A percentile compares a stretch with the other conserved stretches of the same genome.
phyloP scores from a whole-genome alignment of 2,329 filamentous ascomycete species.

The Penicillium sclerotiorum region DNA sequence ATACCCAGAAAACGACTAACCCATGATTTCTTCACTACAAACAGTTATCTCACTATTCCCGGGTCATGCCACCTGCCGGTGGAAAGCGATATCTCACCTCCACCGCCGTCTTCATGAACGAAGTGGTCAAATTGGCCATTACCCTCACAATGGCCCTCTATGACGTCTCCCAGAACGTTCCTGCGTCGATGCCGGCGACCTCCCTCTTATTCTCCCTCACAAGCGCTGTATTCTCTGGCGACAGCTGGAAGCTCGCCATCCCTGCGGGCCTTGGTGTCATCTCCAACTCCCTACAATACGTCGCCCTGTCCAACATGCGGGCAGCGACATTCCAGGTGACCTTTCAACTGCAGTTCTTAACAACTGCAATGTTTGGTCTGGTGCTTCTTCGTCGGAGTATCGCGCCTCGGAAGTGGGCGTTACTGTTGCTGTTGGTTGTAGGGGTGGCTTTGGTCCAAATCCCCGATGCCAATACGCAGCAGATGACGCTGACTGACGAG shows the following conservation, averaged over 20 bases:
- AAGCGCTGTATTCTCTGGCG: conserved; percentile 78
- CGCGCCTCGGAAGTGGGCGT: conserved; percentile 74
- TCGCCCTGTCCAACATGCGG: conserved; percentile 87
- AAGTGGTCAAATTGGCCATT: conserved; percentile 85
- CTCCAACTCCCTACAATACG: conserved; percentile 91
- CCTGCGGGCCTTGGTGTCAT: conserved; percentile 87
- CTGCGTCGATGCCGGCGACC: conserved; percentile 77
- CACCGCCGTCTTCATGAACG: conserved; percentile 90
- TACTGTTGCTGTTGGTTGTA: conserved; percentile 74
- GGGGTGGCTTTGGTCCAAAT: conserved; percentile 87
- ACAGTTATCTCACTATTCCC: conserved; percentile 90
- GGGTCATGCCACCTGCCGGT: conserved; percentile 82
- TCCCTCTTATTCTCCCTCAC: conserved; percentile 79
- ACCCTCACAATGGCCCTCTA: conserved; percentile 85
- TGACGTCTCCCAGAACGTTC: conserved; percentile 76
- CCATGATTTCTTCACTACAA: background rate
- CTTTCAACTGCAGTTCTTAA: conserved; percentile 92
- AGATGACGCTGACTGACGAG: conserved; percentile 58
- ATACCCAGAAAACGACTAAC: background rate
- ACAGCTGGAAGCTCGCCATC: conserved; percentile 93
- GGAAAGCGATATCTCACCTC: conserved; percentile 91
- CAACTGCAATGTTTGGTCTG: conserved; percentile 85
- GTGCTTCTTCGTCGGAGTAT: conserved; percentile 72
- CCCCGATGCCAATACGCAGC: conserved; percentile 62
- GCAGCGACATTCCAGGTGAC: conserved; percentile 91